These are phyloP conservation scores for Trichosporon sp. DNA, from an alignment of 1,284 basidiomycete genomes.

Conservation along the genomic window DNA sequence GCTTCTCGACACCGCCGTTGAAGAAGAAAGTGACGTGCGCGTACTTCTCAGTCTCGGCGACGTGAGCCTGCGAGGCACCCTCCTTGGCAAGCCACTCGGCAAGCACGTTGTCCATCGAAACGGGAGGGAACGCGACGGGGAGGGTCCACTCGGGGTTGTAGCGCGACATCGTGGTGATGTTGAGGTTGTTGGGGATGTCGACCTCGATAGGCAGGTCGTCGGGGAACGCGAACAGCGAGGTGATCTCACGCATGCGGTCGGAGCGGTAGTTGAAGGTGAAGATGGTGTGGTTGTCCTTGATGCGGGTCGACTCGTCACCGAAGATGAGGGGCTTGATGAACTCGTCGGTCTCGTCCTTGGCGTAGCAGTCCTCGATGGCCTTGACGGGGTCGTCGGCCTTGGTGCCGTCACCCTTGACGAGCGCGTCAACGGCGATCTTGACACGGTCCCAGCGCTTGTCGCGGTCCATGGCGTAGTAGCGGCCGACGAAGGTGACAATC, in stretches of 20 bases:
- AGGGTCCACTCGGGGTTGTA: conserved; percentile 87
- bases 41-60: conserved; percentile 90
- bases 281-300: conserved; percentile 71
- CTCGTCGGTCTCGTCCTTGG: conserved; percentile 80
- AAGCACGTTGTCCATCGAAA: conserved; percentile 82
- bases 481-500: conserved; percentile 72
- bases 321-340: conserved; percentile 89
- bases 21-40: conserved; percentile 96
- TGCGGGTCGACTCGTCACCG: conserved; percentile 68
- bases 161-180: conserved; percentile 86
- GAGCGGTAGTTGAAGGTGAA: conserved; percentile 96
- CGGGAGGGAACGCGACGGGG: conserved; percentile 79
- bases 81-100: conserved; percentile 80
- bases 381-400: conserved; percentile 59
- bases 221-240: conserved; percentile 68
- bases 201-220: conserved; percentile 73
- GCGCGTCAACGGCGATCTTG: conserved; percentile 77
- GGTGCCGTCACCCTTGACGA: conserved; percentile 71
- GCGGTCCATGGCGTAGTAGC: conserved; percentile 93
- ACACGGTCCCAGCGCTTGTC: conserved; percentile 92
- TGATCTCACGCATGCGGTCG: conserved; percentile 86
- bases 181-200: conserved; percentile 70
- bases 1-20: conserved; percentile 88
- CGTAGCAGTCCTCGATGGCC: conserved; percentile 67
- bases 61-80: conserved; percentile 74